phyloP scores from a whole-genome alignment of 1,139 yeast genomes.

The Dujonia santamariae region DNA sequence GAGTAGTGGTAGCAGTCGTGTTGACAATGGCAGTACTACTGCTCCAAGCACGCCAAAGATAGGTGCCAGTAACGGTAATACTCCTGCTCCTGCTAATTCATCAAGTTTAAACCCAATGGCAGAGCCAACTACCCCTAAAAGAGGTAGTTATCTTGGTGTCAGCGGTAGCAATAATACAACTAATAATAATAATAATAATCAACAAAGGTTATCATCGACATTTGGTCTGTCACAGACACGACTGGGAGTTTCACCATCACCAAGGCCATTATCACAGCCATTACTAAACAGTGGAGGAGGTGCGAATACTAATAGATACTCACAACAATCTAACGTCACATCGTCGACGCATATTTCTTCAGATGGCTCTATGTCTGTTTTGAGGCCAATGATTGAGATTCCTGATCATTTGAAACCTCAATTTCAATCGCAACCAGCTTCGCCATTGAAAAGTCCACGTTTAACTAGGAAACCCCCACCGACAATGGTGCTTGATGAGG shows the following conservation, averaged over 20 bases:
- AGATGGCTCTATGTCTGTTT: conserved; percentile 6
- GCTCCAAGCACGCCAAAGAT: background rate
- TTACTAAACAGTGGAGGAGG: background rate
- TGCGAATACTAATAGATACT: conserved; percentile 1
- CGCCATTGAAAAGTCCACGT: no score
- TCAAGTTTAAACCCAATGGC: no score
- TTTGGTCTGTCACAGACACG: no score
- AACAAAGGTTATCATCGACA: no score
- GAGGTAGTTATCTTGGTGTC: no score
- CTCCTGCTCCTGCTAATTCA: background rate
- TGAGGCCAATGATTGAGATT: conserved; percentile 4
- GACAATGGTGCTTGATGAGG: no score
- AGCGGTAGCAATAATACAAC: no score
- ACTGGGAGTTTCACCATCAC: conserved; percentile 6
- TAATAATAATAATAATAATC: no score
- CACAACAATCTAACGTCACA: conserved; percentile 2
- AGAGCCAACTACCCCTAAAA: conserved; percentile 5
- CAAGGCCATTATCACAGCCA: background rate
- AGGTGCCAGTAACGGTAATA: no score
- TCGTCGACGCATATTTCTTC: conserved; percentile 1
- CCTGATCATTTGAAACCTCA: conserved; percentile 1
- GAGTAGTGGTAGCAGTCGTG: no score
- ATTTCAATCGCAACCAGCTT: no score
- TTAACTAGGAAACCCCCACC: no score
- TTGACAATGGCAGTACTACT: background rate